Percentiles rank a stretch among this genome's conserved stretches.
Conservation (phyloP, 768 basidiomycete species). For the Russula lepida region DNA sequence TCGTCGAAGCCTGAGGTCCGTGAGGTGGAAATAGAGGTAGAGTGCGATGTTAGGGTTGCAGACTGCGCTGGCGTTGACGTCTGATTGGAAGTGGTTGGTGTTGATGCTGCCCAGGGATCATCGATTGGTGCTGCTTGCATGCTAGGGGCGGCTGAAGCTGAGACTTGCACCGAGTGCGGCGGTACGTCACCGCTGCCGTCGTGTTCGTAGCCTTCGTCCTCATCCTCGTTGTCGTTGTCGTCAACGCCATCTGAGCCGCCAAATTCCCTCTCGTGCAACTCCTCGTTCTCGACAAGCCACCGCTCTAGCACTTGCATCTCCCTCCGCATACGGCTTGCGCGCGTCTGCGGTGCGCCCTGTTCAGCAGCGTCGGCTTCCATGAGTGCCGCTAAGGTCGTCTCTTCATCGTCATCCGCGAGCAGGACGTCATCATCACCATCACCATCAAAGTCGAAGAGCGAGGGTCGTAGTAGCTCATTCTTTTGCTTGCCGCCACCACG, state of each 20-base stretch:
- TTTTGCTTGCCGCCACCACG: slow-evolving; percentile 20
- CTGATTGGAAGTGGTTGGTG: neutral
- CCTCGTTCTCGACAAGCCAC: slow-evolving; percentile 51
- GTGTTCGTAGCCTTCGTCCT: neutral
- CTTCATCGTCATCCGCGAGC: slow-evolving; percentile 20
- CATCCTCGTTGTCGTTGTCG: neutral
- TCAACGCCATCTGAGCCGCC: neutral
- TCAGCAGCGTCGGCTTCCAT: slow-evolving; percentile 25
- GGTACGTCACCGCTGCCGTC: neutral
- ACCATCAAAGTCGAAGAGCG: slow-evolving; percentile 25
- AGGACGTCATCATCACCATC: slow-evolving; percentile 10
- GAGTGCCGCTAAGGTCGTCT: slow-evolving; percentile 31
- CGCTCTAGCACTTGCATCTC: slow-evolving; percentile 54
- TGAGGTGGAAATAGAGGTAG: neutral
- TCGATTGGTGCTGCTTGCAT: neutral
- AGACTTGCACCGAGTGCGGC: slow-evolving; percentile 5
- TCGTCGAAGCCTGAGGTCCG: slow-evolving; percentile 51
- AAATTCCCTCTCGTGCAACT: slow-evolving; percentile 22
- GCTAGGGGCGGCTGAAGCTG: neutral
- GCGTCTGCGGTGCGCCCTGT: slow-evolving; percentile 12
- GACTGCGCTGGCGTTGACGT: neutral
- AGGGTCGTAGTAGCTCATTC: slow-evolving; percentile 22
- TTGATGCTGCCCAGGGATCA: slow-evolving; percentile 20
- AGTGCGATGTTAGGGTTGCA: neutral
- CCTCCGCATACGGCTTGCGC: slow-evolving; percentile 29